These are phyloP conservation scores for Epichloe gansuensis DNA, from an alignment of 2,329 filamentous ascomycete species.

Conservation along the genomic window DNA sequence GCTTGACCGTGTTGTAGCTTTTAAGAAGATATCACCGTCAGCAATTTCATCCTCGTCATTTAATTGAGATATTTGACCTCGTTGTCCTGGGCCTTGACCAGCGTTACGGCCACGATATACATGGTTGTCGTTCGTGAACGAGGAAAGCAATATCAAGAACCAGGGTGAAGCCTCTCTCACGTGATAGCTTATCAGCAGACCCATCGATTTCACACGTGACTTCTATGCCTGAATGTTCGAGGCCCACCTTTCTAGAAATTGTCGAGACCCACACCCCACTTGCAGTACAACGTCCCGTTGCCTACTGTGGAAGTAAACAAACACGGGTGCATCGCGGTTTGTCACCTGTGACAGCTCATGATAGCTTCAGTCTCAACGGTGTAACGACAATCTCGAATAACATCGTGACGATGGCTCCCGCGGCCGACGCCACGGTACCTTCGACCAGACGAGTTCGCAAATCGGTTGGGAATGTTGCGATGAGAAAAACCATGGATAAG, in stretches of 20 bases:
- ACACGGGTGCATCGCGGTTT: constrained; percentile 20
- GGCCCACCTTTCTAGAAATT: not conserved
- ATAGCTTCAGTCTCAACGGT: constrained; percentile 3
- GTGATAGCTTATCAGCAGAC: not conserved
- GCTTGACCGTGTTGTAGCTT: constrained; percentile 39
- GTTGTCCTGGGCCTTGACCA: no score
- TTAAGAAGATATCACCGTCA: no score
- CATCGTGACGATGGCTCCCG: constrained; percentile 19
- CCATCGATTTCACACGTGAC: not conserved
- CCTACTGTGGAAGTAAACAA: constrained; percentile 25
- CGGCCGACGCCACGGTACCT: constrained; percentile 36
- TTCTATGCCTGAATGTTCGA: not conserved
- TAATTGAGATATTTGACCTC: no score
- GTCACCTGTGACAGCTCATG: not conserved
- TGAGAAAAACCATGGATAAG: constrained; percentile 48
- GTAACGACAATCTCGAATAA: constrained; percentile 11
- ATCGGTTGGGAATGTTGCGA: constrained; percentile 52
- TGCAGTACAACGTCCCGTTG: constrained; percentile 8
- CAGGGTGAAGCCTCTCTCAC: not conserved
- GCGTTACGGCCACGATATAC: no score
- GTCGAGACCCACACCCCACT: not conserved
- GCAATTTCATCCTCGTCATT: no score
- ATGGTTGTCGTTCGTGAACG: not conserved
- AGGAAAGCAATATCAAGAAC: not conserved
- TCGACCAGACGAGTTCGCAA: constrained; percentile 51